Evolutionary conservation across 805 yeast species (phyloP).

Genomic region (Metschnikowia sp.): DNA sequence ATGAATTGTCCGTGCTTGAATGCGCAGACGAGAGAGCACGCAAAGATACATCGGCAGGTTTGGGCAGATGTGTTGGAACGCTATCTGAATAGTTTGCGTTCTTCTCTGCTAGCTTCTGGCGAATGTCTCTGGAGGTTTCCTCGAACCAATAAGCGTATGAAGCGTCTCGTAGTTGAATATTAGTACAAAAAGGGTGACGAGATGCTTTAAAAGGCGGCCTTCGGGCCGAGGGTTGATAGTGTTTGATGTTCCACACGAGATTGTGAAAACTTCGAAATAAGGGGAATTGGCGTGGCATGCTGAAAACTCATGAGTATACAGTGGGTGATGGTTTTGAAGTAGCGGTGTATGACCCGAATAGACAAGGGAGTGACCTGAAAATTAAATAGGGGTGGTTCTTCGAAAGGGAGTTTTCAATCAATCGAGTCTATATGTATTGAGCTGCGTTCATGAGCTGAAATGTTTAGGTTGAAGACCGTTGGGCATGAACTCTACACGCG

Average conservation of each 20-base stretch:
- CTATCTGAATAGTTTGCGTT: neutral
- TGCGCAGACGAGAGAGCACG: neutral
- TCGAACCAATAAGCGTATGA: conserved; percentile 18
- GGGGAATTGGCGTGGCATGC: conserved; percentile 16
- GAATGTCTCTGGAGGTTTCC: conserved; percentile 12
- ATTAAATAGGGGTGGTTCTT: too few species aligned
- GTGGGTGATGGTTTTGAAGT: neutral
- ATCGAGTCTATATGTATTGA: too few species aligned
- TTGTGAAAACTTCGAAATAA: conserved; percentile 10
- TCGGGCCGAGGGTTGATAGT: conserved; percentile 9
- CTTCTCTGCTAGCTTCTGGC: conserved; percentile 5
- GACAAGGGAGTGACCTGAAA: too few species aligned
- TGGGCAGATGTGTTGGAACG: neutral
- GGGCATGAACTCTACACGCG: neutral
- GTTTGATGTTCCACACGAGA: conserved; percentile 15
- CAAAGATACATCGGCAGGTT: neutral
- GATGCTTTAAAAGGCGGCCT: conserved; percentile 15
- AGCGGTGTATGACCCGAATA: too few species aligned
- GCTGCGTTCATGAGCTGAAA: too few species aligned
- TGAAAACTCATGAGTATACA: conserved; percentile 5
- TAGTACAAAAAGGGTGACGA: conserved; percentile 18
- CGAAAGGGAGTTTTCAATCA: too few species aligned
- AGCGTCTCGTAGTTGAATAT: conserved; percentile 15
- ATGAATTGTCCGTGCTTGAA: neutral
- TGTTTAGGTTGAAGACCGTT: too few species aligned